Percentiles rank a stretch among this genome's conserved stretches.
Conservation (phyloP, 495 filamentous ascomycete species). For the Aspergillus carlsbadensis region DNA sequence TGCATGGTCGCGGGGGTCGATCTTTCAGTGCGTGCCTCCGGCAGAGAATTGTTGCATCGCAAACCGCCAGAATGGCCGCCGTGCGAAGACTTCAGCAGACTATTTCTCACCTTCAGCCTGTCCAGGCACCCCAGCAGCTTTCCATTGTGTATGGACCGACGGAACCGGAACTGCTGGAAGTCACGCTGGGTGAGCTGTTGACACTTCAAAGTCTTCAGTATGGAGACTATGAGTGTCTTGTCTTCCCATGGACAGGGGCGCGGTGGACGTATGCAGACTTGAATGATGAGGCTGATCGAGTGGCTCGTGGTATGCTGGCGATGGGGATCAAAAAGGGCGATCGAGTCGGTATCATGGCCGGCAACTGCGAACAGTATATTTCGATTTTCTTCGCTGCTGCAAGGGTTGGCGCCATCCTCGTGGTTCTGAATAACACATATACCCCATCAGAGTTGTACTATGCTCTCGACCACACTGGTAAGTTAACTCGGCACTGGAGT, state of each 20-base stretch:
- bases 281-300: slow-evolving; percentile 55
- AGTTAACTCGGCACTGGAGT: slow-evolving; percentile 13
- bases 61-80: slow-evolving; percentile 25
- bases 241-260: slow-evolving; percentile 65
- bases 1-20: neutral
- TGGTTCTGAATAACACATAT: slow-evolving; percentile 72
- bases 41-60: neutral
- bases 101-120: slow-evolving; percentile 33
- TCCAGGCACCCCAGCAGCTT: slow-evolving; percentile 20
- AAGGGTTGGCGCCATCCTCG: slow-evolving; percentile 63
- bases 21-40: neutral
- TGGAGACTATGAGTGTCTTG: slow-evolving; percentile 57
- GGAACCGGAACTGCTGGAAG: slow-evolving; percentile 56
- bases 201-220: slow-evolving; percentile 62
- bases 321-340: slow-evolving; percentile 63
- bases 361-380: slow-evolving; percentile 70
- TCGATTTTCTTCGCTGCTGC: slow-evolving; percentile 67
- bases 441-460: slow-evolving; percentile 62
- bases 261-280: slow-evolving; percentile 66
- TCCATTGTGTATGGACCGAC: slow-evolving; percentile 61
- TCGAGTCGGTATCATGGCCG: slow-evolving; percentile 67
- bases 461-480: slow-evolving; percentile 64
- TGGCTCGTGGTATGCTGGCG: slow-evolving; percentile 58
- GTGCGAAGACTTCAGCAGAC: slow-evolving; percentile 41
- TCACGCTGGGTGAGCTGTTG: slow-evolving; percentile 62